These are phyloP conservation scores for Funneliformis geosporum DNA, from an alignment of 192 early-diverging fungal genomes.

Conservation along the genomic window DNA sequence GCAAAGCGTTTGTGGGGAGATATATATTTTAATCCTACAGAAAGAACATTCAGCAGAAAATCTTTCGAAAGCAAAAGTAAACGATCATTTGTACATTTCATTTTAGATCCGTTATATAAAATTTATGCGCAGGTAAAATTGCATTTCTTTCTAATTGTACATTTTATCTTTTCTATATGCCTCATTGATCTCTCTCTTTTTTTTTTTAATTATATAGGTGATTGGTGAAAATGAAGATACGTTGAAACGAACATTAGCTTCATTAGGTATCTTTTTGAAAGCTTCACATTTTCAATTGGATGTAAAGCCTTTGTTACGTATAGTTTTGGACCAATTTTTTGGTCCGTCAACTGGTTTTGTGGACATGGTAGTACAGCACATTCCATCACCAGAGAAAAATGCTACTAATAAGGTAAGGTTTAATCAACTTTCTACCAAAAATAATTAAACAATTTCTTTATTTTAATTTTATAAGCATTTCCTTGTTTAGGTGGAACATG, in stretches of 20 bases:
- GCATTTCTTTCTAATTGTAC: not conserved
- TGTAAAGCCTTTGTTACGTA: conserved; percentile 79
- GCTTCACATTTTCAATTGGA: conserved; percentile 74
- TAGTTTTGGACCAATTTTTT: conserved; percentile 89
- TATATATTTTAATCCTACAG: conserved; percentile 83
- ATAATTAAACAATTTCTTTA: not conserved
- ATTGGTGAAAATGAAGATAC: conserved; percentile 76
- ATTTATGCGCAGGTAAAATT: conserved; percentile 75
- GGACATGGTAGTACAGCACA: conserved; percentile 81
- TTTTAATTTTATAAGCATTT: not conserved
- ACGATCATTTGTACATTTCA: conserved; percentile 95
- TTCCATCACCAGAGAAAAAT: conserved; percentile 80
- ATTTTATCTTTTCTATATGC: not conserved
- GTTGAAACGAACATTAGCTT: conserved; percentile 70
- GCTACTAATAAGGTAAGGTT: conserved; percentile 57
- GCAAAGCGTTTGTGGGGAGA: conserved; percentile 97
- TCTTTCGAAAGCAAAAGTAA: conserved; percentile 55
- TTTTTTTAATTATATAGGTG: conserved; percentile 41
- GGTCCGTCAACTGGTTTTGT: conserved; percentile 85
- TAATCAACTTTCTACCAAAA: not conserved
- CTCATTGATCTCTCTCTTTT: not conserved
- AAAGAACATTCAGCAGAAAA: conserved; percentile 79
- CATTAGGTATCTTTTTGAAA: conserved; percentile 83
- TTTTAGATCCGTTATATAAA: conserved; percentile 95
- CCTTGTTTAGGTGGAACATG: conserved; percentile 46